A percentile compares a stretch with the other conserved stretches of the same genome.
phyloP scores from a whole-genome alignment of 495 filamentous ascomycete species.

The Hypoxylon trugodes region DNA sequence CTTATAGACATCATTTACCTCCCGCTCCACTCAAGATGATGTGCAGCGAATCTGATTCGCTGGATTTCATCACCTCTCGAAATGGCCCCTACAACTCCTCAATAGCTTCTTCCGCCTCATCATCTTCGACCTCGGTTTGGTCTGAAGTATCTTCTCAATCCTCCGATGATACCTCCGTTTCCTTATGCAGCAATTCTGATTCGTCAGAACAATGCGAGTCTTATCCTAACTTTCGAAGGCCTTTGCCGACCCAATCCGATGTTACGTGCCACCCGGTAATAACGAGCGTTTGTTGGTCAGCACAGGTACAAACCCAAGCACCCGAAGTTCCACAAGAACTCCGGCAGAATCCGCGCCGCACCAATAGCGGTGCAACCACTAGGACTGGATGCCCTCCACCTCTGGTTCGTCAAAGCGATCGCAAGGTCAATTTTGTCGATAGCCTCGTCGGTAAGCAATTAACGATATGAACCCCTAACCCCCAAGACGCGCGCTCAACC shows the following conservation, averaged over 20 bases:
- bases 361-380: constrained; percentile 60
- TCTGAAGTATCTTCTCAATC: constrained; percentile 74
- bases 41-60: constrained; percentile 55
- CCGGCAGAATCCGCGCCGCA: constrained; percentile 85
- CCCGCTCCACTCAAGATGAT: constrained; percentile 59
- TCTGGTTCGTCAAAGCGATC: constrained; percentile 88
- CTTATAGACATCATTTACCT: constrained; percentile 35
- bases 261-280: constrained; percentile 15
- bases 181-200: constrained; percentile 57
- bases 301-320: constrained; percentile 43
- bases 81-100: constrained; percentile 71
- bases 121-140: constrained; percentile 80
- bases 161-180: constrained; percentile 58
- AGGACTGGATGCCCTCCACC: constrained; percentile 77
- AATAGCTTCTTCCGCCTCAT: constrained; percentile 75
- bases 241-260: constrained; percentile 12
- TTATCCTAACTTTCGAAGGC: constrained; percentile 34
- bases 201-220: constrained; percentile 53
- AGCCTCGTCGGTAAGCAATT: constrained; percentile 94
- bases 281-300: constrained; percentile 32
- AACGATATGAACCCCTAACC: constrained; percentile 35
- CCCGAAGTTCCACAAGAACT: constrained; percentile 68
- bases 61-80: constrained; percentile 54
- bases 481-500: constrained; percentile 37
- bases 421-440: constrained; percentile 96